A percentile compares a stretch with the other conserved stretches of the same genome.
Evolutionary conservation across 1,139 yeast species (phyloP).

Genomic region (Kluyveromyces marxianus): DNA sequence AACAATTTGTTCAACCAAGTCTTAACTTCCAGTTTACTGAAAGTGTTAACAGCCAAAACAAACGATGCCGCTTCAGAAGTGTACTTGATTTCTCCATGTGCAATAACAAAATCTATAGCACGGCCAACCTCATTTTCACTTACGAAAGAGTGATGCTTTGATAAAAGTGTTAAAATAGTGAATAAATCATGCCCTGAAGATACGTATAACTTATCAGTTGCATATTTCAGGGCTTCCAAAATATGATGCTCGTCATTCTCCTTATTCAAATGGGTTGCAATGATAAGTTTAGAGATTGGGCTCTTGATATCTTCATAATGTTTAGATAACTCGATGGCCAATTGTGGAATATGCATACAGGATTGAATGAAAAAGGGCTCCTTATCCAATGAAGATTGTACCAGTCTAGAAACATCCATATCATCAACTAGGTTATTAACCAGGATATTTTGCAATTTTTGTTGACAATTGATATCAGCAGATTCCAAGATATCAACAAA

Average conservation of each 20-base stretch:
- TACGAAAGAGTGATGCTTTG: constrained; percentile 5
- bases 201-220: constrained; percentile 10
- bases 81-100: constrained; percentile 25
- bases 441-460: constrained; percentile 1
- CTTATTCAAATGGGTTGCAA: constrained; percentile 13
- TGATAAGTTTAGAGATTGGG: constrained; percentile 10
- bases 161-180: constrained; percentile 6
- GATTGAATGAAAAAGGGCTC: neutral
- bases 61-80: constrained; percentile 25
- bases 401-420: constrained; percentile 1
- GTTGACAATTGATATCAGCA: neutral
- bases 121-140: constrained; percentile 16
- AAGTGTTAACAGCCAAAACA: constrained; percentile 13
- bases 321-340: neutral
- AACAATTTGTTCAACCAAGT: constrained; percentile 40
- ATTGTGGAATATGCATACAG: neutral
- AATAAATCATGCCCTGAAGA: neutral
- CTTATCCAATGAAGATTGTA: neutral
- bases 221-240: constrained; percentile 10
- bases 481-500: neutral
- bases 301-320: constrained; percentile 6
- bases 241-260: constrained; percentile 6
- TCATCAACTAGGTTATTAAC: constrained; percentile 5
- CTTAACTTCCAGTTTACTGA: constrained; percentile 15
- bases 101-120: constrained; percentile 22